A percentile compares a stretch with the other conserved stretches of the same genome.
Evolutionary conservation across 108 stramenopile species (phyloP).

Genomic region (Cyclotella atomus): DNA sequence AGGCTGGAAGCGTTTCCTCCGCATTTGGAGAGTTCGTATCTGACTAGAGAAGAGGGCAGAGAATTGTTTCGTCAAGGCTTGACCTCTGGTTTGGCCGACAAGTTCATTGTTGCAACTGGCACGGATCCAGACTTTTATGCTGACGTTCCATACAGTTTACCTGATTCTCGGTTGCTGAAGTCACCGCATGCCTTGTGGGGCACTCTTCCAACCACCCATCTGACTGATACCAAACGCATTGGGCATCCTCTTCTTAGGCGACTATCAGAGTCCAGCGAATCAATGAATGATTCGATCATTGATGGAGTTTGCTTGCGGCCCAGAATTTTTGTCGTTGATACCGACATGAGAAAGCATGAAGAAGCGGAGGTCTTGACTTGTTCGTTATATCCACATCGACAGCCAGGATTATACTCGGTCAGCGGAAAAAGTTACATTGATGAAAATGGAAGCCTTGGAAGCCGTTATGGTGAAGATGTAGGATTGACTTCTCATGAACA

Average conservation of each 20-base stretch:
- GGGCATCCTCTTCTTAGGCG: slow-evolving; percentile 52
- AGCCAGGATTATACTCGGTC: slow-evolving; percentile 77
- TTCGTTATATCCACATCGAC: slow-evolving; percentile 71
- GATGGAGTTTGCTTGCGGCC: slow-evolving; percentile 19
- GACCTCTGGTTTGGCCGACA: slow-evolving; percentile 31
- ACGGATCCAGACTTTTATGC: slow-evolving; percentile 77
- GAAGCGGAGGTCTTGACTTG: slow-evolving; percentile 70
- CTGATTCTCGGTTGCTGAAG: slow-evolving; percentile 67
- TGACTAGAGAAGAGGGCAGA: slow-evolving; percentile 78
- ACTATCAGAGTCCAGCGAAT: slow-evolving; percentile 1
- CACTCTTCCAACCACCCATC: slow-evolving; percentile 67
- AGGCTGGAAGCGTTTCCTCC: slow-evolving; percentile 80
- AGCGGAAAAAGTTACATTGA: slow-evolving; percentile 68
- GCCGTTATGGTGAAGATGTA: slow-evolving; percentile 31
- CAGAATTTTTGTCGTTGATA: slow-evolving; percentile 71
- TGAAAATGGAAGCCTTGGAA: slow-evolving; percentile 34
- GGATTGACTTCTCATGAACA: slow-evolving; percentile 63
- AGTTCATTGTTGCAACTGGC: slow-evolving; percentile 61
- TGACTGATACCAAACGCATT: slow-evolving; percentile 44
- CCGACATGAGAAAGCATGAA: slow-evolving; percentile 85
- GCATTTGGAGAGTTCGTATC: slow-evolving; percentile 75
- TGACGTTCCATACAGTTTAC: slow-evolving; percentile 70
- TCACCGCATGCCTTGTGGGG: slow-evolving; percentile 92
- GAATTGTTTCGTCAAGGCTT: slow-evolving; percentile 61
- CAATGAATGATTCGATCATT: neutral